These are phyloP conservation scores for Podaxis rugospora DNA, from an alignment of 768 basidiomycete genomes.

Conservation along the genomic window DNA sequence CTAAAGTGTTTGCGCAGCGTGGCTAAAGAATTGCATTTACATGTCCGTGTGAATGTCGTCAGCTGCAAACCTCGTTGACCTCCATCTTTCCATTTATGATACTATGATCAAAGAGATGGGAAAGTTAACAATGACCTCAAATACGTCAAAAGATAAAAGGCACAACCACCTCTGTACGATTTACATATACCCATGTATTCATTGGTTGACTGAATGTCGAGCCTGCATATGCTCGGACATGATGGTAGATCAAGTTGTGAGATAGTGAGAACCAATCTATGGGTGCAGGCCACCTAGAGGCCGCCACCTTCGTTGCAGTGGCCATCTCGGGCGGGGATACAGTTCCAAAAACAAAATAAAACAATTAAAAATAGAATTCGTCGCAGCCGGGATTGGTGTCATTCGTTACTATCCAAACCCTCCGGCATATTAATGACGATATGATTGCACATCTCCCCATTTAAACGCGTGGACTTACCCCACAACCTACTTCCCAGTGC, in stretches of 20 bases:
- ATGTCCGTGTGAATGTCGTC: conserved; percentile 45
- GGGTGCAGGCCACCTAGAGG: too few species aligned
- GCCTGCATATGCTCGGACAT: conserved; percentile 69
- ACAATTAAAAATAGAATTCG: too few species aligned
- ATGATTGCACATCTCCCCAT: too few species aligned
- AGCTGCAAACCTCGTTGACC: conserved; percentile 36
- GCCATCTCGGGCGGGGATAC: too few species aligned
- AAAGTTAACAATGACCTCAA: conserved; percentile 11
- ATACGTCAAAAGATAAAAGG: not conserved
- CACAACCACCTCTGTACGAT: conserved; percentile 52
- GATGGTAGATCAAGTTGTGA: conserved; percentile 12
- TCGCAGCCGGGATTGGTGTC: too few species aligned
- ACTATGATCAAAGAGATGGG: conserved; percentile 34
- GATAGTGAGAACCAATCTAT: not conserved
- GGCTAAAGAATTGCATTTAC: conserved; percentile 38
- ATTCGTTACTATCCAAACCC: too few species aligned
- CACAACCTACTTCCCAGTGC: too few species aligned
- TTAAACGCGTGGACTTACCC: too few species aligned
- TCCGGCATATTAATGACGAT: too few species aligned
- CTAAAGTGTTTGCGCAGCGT: conserved; percentile 28
- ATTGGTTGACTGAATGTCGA: conserved; percentile 64
- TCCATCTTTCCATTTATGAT: conserved; percentile 75
- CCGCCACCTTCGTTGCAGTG: too few species aligned
- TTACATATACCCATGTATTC: conserved; percentile 69
- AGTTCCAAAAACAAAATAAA: too few species aligned